Base-by-base conservation (phyloP, 768 basidiomycete species). In the Rhodotorula babjevae region DNA sequence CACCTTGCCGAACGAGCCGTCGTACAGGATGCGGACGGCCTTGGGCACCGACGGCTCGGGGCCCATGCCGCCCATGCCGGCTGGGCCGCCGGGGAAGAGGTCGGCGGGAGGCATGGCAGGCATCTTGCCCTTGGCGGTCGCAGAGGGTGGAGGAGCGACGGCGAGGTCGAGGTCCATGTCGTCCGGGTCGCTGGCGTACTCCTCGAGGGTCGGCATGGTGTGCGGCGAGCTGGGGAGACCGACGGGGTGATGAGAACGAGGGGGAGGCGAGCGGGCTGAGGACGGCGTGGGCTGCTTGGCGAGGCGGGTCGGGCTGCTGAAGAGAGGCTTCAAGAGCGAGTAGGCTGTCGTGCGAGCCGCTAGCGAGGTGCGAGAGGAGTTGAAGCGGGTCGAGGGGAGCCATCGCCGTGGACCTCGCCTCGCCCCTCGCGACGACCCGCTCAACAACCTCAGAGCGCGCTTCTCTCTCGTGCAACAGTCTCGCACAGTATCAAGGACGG, bases 131-230 rank as follows among this genome's bases (percentile, higher is more conserved):
- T 66, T 67, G 49, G 61, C 65, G 4, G 46, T 10, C 1, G 69
- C 19, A 2, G 66, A 21, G 21, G 60, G 23, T 3, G 61, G 3
- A 49, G 65, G 8, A 29, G 31, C 46, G 67, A 52, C 7, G 44
- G 65, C 27, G 33, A 68, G 57, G n/a, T 72, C 71, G 46, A 68
- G 50, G 53, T 68, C 72, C 33, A 68, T 46, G 59, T 73, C 72
- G 36, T 72, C 74, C 0, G 74, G 74, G 47, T 76, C 74, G 27
- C 33, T 44, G 31, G 68, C 71, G 62, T 76, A 71, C 40, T 76
- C 73, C 56, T 72, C 61, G 58, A 76, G 65, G 0, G 67, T 60
- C 11, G 74, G 74, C 74, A 75, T 75, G 18, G 46, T 36, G 44
- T 29, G n/a, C 19, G 27, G 44, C 40, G 27, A 44, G 27, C n/a